Percentiles rank a stretch among this genome's conserved stretches.
Conservation (phyloP, 495 filamentous ascomycete genomes). For the Neurospora sp. region DNA sequence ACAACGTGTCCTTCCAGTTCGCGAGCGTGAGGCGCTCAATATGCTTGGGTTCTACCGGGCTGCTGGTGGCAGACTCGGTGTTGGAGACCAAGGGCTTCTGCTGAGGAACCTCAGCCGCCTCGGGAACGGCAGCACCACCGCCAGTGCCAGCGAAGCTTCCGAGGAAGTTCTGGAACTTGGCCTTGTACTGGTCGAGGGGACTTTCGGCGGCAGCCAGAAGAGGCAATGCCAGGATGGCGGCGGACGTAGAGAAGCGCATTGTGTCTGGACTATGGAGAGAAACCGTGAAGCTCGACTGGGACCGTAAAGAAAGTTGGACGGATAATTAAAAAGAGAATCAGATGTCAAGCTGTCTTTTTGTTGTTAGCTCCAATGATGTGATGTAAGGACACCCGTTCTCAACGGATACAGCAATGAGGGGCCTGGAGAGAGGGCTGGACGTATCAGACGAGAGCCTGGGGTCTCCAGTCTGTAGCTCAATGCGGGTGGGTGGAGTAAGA, state of each 20-base stretch:
- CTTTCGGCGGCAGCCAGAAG: conserved; percentile 53
- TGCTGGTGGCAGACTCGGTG: conserved; percentile 16
- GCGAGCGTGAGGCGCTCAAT: conserved; percentile 53
- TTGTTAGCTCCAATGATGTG: not conserved
- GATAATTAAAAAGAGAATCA: not conserved
- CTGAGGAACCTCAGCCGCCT: conserved; percentile 38
- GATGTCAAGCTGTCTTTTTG: not conserved
- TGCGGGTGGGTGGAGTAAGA: not conserved
- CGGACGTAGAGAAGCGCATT: conserved; percentile 62
- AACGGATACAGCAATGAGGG: not conserved
- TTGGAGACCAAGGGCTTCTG: conserved; percentile 27
- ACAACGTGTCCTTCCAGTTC: conserved; percentile 61
- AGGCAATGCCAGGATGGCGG: conserved; percentile 53
- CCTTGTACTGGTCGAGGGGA: conserved; percentile 50
- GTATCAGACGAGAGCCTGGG: not conserved
- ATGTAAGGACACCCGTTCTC: not conserved
- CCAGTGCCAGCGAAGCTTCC: conserved; percentile 16
- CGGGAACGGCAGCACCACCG: conserved; percentile 32
- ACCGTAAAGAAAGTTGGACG: not conserved
- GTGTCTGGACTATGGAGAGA: conserved; percentile 16
- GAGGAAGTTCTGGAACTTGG: conserved; percentile 52
- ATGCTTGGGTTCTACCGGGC: conserved; percentile 34
- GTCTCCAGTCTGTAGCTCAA: not conserved
- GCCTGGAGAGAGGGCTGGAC: not conserved
- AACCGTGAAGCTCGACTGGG: not conserved